Conservation (phyloP, 2,329 filamentous ascomycete species). For the Colletotrichum euphorbiae region DNA sequence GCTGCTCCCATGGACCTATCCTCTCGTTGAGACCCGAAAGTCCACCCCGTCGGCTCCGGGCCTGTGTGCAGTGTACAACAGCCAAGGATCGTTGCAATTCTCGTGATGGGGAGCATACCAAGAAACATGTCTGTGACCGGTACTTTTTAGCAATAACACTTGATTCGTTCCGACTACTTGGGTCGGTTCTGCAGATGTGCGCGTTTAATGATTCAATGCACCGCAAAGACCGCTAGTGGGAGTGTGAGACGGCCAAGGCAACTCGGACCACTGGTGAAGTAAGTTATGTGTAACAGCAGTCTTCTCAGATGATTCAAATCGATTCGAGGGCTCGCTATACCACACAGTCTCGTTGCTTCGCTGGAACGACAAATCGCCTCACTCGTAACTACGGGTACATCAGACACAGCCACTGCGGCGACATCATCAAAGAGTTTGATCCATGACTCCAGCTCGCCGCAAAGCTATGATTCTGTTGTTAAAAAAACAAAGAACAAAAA, state of each 20-base stretch:
- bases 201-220: constrained; percentile 45
- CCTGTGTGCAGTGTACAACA: constrained; percentile 40
- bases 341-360: constrained; percentile 43
- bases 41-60: constrained; percentile 40
- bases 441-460: not conserved
- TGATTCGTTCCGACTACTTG: not conserved
- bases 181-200: constrained; percentile 42
- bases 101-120: constrained; percentile 31
- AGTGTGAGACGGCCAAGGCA: constrained; percentile 48
- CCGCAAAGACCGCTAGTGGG: constrained; percentile 45
- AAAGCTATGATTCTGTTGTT: not conserved
- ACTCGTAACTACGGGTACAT: constrained; percentile 30
- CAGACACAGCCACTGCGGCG: not conserved
- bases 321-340: not conserved
- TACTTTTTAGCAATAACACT: not conserved
- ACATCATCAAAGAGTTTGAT: constrained; percentile 1
- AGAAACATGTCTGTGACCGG: constrained; percentile 36
- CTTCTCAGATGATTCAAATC: not conserved
- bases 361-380: constrained; percentile 43
- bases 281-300: constrained; percentile 8
- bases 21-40: constrained; percentile 22
- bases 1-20: constrained; percentile 35
- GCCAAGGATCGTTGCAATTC: constrained; percentile 40
- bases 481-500: too few species aligned
- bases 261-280: constrained; percentile 46